Evolutionary conservation across 208 protist species (phyloP), one percentile per base, ranked within the genome.

Genomic region (Trypanosoma grayi): DNA sequence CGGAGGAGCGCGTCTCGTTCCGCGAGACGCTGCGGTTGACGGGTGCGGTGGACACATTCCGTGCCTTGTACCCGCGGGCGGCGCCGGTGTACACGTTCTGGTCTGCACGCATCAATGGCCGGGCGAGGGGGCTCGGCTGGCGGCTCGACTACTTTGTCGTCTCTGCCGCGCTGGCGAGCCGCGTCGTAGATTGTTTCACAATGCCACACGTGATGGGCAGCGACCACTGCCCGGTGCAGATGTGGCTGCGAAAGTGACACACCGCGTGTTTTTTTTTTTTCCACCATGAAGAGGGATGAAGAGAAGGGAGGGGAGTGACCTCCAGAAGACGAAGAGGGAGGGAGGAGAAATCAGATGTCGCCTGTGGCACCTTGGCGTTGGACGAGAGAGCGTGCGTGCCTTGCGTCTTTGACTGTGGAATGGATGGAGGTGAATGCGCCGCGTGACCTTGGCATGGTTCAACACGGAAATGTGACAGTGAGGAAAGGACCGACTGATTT

Each of bases 131-230:
- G 20, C 66, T 92, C 16, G 93, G 95, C 24, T 97, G 95, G 93
- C 76, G 95, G 24, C 47, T 98, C 20, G 95, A 98, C 69, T 97
- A 98, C 68, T 98, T 97, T 72, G 73, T 98, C n/a, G 71, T 94
- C 24, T 87, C 83, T 10, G 54, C 74, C 30, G 37, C 63, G 18
- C 53, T 98, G 18, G 61, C 75, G 31, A 53, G 68, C 28, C 66
- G 56, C 11, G 81, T 97, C 36, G 79, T 90, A 45, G 88, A 95
- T 56, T 88, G 75, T 66, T 95, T 86, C 57, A 70, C 87, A 11
- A 91, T 95, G 76, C 82, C 83, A 11, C 55, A 85, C 28, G 70
- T 94, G 34, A 65, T 77, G 66, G 89, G 87, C 13, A 91, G 79
- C 36, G 93, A 97, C 40, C 93, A 97, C 77, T 93, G 83, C 60